Evolutionary conservation across 306 rosid genomes (phyloP).

Genomic region (Dalbergia cultrata): DNA sequence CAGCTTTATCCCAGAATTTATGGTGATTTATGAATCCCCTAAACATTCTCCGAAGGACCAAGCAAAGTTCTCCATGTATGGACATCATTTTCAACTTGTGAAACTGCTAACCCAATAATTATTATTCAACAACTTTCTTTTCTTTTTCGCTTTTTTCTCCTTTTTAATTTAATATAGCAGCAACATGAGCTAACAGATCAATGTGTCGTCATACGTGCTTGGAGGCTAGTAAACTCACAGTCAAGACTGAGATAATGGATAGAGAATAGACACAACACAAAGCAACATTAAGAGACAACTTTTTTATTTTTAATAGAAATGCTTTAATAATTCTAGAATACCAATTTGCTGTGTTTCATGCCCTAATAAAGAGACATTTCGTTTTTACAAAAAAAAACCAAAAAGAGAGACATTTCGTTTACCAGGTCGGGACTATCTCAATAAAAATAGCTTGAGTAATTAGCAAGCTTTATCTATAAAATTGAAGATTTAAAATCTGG

Average conservation of each 20-base stretch:
- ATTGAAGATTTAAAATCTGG: no score
- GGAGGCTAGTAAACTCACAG: constrained; percentile 32
- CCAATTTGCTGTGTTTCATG: no score
- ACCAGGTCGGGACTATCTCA: no score
- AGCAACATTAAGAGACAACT: constrained; percentile 3
- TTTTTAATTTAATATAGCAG: neutral
- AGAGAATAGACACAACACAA: constrained; percentile 27
- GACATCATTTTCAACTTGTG: constrained; percentile 27
- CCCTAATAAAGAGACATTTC: no score
- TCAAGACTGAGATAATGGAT: neutral
- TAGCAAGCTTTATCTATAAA: no score
- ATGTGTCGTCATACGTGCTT: neutral
- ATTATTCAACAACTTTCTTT: constrained; percentile 8
- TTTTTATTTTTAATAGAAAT: no score
- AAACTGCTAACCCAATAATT: neutral
- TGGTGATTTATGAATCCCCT: no score
- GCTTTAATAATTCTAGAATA: no score
- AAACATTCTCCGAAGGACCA: neutral
- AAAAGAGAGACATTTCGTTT: no score
- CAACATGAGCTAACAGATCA: neutral
- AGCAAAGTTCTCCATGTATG: neutral
- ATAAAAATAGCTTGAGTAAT: no score
- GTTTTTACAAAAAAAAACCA: no score
- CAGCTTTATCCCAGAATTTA: no score
- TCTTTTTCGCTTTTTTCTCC: neutral